Evolutionary conservation across 169 alveolate species (phyloP).

Genomic region (Plasmodium adleri): DNA sequence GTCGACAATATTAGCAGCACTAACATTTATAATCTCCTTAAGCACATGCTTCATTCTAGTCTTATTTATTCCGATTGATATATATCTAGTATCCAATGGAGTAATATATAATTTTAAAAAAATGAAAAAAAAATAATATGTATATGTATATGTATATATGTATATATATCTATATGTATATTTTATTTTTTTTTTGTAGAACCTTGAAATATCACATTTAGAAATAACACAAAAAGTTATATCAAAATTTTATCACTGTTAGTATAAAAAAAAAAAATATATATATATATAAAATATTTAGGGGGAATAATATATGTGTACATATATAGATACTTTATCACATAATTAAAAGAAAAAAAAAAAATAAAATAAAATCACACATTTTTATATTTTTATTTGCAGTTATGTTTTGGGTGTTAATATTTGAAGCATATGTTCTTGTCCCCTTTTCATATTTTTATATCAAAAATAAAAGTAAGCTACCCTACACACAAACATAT

Average conservation of each 20-base stretch:
- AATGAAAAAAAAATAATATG: neutral
- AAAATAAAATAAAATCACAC: no score
- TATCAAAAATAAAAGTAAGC: slow-evolving; percentile 44
- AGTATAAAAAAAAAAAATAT: neutral
- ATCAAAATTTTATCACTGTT: slow-evolving; percentile 60
- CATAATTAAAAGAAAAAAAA: no score
- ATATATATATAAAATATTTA: neutral
- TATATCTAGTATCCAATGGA: slow-evolving; percentile 72
- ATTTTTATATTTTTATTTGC: slow-evolving; percentile 7
- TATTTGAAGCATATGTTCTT: slow-evolving; percentile 50
- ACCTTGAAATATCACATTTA: slow-evolving; percentile 55
- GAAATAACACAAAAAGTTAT: slow-evolving; percentile 57
- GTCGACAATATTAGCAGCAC: slow-evolving; percentile 50
- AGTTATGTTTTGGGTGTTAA: slow-evolving; percentile 68
- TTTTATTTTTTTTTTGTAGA: slow-evolving; percentile 31
- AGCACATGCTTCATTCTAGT: slow-evolving; percentile 59
- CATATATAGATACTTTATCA: no score
- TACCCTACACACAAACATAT: no score
- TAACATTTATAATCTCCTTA: slow-evolving; percentile 52
- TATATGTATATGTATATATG: neutral
- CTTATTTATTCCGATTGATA: slow-evolving; percentile 64
- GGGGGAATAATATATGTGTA: no score
- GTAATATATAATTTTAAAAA: slow-evolving; percentile 13
- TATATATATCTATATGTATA: neutral
- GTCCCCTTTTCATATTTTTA: slow-evolving; percentile 71